A percentile compares a stretch with the other conserved stretches of the same genome.
Evolutionary conservation across 2,329 filamentous ascomycete species (phyloP).

Genomic region (Penicillium sp.): DNA sequence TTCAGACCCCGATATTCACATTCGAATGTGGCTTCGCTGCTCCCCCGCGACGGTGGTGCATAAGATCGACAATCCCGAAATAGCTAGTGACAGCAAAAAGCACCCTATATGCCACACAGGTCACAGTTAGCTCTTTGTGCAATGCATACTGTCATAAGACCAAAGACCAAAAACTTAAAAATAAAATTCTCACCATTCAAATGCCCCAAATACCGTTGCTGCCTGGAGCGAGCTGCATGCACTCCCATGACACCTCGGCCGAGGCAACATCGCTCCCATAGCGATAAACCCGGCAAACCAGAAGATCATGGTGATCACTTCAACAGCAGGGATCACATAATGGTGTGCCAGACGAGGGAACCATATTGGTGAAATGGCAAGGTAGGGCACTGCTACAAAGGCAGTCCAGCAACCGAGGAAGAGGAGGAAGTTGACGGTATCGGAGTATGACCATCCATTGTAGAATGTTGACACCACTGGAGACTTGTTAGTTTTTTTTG

Average conservation of each 20-base stretch:
- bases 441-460: constrained; percentile 50
- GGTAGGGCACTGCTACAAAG: constrained; percentile 64
- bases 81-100: constrained; percentile 52
- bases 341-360: constrained; percentile 61
- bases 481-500: neutral
- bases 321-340: constrained; percentile 64
- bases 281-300: constrained; percentile 88
- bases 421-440: constrained; percentile 70
- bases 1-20: constrained; percentile 22
- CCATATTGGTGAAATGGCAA: constrained; percentile 65
- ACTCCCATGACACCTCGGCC: constrained; percentile 50
- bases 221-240: constrained; percentile 61
- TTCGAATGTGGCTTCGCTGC: constrained; percentile 25
- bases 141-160: neutral
- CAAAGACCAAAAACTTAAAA: neutral
- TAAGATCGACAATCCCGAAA: constrained; percentile 49
- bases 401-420: constrained; percentile 77
- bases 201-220: constrained; percentile 48
- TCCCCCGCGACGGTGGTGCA: constrained; percentile 37
- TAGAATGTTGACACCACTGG: constrained; percentile 56
- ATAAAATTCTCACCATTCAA: constrained; percentile 44
- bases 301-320: constrained; percentile 74
- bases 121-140: neutral
- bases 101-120: constrained; percentile 21
- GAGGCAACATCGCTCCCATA: constrained; percentile 63